These are phyloP conservation scores for Coemansia biformis DNA, from an alignment of 192 early-diverging fungal species.

Conservation along the genomic window DNA sequence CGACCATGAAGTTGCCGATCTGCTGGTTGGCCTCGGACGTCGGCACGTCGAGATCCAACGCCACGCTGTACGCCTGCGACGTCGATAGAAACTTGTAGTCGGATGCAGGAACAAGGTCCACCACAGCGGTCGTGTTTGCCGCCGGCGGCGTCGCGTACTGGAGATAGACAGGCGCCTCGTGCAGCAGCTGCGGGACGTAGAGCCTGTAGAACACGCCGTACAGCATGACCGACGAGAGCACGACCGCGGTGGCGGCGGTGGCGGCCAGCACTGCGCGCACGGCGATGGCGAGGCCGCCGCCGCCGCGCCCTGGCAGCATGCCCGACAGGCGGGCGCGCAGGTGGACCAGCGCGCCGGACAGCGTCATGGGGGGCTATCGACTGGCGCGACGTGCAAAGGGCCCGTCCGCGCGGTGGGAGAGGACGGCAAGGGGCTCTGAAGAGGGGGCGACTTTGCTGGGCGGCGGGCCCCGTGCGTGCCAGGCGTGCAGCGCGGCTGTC, in stretches of 20 bases:
- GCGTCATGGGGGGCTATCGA: too few species aligned
- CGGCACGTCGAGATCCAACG: constrained; percentile 56
- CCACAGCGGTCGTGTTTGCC: constrained; percentile 17
- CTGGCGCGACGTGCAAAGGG: too few species aligned
- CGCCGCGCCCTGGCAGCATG: too few species aligned
- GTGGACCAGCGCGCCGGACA: too few species aligned
- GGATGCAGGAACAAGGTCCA: constrained; percentile 22
- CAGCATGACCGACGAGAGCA: constrained; percentile 27
- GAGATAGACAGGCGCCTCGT: constrained; percentile 54
- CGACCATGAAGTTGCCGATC: constrained; percentile 67
- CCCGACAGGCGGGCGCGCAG: too few species aligned
- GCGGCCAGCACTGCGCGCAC: constrained; percentile 21
- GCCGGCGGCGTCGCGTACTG: constrained; percentile 28
- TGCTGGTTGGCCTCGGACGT: constrained; percentile 55
- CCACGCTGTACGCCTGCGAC: constrained; percentile 58
- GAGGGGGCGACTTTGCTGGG: too few species aligned
- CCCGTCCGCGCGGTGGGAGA: too few species aligned
- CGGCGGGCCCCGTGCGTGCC: too few species aligned
- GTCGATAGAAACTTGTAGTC: constrained; percentile 44
- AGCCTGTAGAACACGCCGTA: constrained; percentile 58
- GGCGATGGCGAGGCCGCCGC: constrained; percentile 5
- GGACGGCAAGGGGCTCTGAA: too few species aligned
- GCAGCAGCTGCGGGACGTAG: constrained; percentile 58
- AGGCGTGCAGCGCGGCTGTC: too few species aligned
- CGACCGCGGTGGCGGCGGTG: constrained; percentile 7